Evolutionary conservation across 2,329 filamentous ascomycete species (phyloP), one percentile per base, ranked within the genome.

Genomic region (Elsinoe fawcettii): DNA sequence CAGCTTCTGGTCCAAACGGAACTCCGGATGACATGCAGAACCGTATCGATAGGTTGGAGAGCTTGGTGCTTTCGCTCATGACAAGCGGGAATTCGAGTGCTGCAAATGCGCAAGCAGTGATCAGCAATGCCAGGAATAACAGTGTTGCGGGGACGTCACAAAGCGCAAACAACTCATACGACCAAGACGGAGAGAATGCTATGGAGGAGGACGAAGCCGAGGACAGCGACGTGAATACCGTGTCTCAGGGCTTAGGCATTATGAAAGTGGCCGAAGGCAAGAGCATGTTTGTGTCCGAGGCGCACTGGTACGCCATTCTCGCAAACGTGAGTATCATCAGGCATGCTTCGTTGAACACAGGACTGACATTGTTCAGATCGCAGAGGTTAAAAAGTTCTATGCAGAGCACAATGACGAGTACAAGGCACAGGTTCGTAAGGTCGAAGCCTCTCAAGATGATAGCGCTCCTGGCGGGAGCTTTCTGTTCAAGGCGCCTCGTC

Each of bases 11-110:
- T 18, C 55, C 66, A 2, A 69, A 66, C 46, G 78, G 80, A 58
- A 78, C 80, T 64, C 90, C 92, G 51, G 91, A 96, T 79, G 92
- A 96, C 73, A 96, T 97, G 92, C 92, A 97, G 75, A 95, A 95
- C 69, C 87, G 93, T 70, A 97, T 97, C 74, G 91, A 97, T 76
- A 84, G 92, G 66, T 79, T 97, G 63, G 92, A 97, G 79, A 87
- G 88, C 65, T 76, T 97, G 70, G 92, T 97, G 60, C 74, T 97
- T 63, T 95, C 90, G 25, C 73, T 97, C 68, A 96, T 97, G 92
- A 92, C 92, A 67, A 91, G 88, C 70, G 89, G 89, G n/a, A 77
- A 81, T 62, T 78, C 81, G 56, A 77, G 79, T 47, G 81, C 82
- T 20, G 71, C 77, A 16, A 66, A 65, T 25, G 82, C 82, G n/a